Percentiles rank a stretch among this genome's conserved stretches.
Conservation (phyloP, 257 asterid genomes). For the Solanum dulcamara region DNA sequence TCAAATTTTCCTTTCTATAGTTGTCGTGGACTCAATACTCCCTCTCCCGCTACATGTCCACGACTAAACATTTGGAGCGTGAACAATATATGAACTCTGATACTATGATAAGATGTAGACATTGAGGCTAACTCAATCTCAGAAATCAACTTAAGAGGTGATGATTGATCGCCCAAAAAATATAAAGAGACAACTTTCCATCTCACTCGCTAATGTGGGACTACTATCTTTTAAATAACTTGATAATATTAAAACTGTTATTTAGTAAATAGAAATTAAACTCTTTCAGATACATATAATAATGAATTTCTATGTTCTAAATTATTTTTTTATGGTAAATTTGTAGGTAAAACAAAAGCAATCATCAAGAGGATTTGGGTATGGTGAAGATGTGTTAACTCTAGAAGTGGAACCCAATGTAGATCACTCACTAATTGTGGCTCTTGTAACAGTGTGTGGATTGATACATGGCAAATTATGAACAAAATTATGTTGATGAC, state of each 20-base stretch:
- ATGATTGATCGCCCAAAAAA: neutral
- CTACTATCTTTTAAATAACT: neutral
- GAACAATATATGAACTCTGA: neutral
- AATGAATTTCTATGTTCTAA: neutral
- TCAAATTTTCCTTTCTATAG: neutral
- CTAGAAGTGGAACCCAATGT: conserved; percentile 52
- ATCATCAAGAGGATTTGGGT: conserved; percentile 37
- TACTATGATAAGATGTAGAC: neutral
- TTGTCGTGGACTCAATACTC: neutral
- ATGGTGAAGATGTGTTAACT: conserved; percentile 63
- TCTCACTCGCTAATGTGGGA: neutral
- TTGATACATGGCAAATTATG: conserved; percentile 41
- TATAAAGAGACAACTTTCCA: too few species aligned
- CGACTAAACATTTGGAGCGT: neutral
- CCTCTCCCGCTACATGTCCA: neutral
- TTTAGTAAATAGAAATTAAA: neutral
- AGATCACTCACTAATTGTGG: conserved; percentile 50
- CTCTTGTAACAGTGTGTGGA: conserved; percentile 58
- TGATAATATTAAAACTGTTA: neutral
- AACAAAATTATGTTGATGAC: neutral
- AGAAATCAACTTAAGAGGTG: neutral
- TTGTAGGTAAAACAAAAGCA: conserved; percentile 47
- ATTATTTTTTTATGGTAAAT: neutral
- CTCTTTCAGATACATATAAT: neutral
- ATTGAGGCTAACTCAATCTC: neutral